Conservation (phyloP, 805 yeast species). For the Lipomyces japonicus region DNA sequence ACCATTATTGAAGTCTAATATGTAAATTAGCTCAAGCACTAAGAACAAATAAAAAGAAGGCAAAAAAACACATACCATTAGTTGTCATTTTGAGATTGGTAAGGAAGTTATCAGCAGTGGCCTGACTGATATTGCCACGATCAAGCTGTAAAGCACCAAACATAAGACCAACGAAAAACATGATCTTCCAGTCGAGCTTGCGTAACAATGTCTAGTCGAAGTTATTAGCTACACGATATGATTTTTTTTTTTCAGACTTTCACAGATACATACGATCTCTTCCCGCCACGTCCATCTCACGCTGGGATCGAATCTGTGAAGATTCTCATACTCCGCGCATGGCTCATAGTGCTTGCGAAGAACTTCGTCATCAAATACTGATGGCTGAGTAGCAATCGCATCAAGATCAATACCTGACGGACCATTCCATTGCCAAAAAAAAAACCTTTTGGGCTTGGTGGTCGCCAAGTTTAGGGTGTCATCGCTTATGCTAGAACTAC, state of each 20-base stretch:
- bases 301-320: conserved; percentile 52
- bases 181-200: conserved; percentile 6
- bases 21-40: not conserved
- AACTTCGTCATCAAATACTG: conserved; percentile 24
- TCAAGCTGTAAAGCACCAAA: conserved; percentile 56
- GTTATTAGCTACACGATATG: not conserved
- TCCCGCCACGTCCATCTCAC: conserved; percentile 53
- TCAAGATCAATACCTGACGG: conserved; percentile 12
- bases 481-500: not conserved
- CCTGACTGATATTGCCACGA: conserved; percentile 53
- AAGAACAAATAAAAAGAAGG: not conserved
- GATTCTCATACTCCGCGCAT: conserved; percentile 23
- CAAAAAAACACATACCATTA: conserved; percentile 32
- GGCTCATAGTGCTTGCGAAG: conserved; percentile 13
- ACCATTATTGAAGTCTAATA: conserved; percentile 54
- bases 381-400: conserved; percentile 19
- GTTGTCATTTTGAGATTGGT: conserved; percentile 50
- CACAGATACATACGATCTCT: conserved; percentile 37
- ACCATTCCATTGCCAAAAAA: conserved; percentile 7
- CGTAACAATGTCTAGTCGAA: conserved; percentile 1
- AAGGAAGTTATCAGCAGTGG: conserved; percentile 53
- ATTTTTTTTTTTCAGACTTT: not conserved
- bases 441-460: not conserved
- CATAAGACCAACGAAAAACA: conserved; percentile 33
- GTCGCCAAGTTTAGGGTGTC: not conserved